Conservation (phyloP, 345 rosid species). For the Populus alba region DNA sequence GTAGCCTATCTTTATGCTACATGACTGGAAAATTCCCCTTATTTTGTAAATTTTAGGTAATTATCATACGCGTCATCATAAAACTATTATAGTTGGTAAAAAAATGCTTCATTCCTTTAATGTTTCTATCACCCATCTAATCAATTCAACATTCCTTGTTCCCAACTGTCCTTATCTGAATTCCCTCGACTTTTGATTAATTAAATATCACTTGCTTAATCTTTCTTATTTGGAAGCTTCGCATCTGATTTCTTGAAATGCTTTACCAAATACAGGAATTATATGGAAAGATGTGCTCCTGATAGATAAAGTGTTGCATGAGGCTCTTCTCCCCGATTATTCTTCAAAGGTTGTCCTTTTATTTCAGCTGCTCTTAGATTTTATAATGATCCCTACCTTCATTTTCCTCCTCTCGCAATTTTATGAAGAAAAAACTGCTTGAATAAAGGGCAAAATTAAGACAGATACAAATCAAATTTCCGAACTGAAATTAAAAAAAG, state of each 20-base stretch:
- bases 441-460: no score
- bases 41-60: background rate
- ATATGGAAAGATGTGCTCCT: constrained; percentile 86
- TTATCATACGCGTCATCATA: background rate
- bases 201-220: background rate
- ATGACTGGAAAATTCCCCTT: background rate
- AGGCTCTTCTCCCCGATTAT: constrained; percentile 71
- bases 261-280: constrained; percentile 47
- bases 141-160: background rate
- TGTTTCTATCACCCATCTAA: background rate
- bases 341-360: constrained; percentile 57
- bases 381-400: background rate
- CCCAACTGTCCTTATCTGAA: background rate
- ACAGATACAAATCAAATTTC: no score
- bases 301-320: constrained; percentile 76
- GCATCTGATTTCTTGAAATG: constrained; percentile 15
- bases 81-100: background rate
- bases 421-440: no score
- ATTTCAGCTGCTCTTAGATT: constrained; percentile 8
- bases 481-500: background rate
- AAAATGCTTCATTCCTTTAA: background rate
- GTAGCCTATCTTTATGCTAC: background rate
- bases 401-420: background rate
- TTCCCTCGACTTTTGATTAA: constrained; percentile 6
- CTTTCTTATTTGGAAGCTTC: constrained; percentile 15